A percentile compares a stretch with the other conserved stretches of the same genome.
These are phyloP conservation scores for Rhododendron vialii DNA, from an alignment of 148 eudicot genomes.

Conservation along the genomic window DNA sequence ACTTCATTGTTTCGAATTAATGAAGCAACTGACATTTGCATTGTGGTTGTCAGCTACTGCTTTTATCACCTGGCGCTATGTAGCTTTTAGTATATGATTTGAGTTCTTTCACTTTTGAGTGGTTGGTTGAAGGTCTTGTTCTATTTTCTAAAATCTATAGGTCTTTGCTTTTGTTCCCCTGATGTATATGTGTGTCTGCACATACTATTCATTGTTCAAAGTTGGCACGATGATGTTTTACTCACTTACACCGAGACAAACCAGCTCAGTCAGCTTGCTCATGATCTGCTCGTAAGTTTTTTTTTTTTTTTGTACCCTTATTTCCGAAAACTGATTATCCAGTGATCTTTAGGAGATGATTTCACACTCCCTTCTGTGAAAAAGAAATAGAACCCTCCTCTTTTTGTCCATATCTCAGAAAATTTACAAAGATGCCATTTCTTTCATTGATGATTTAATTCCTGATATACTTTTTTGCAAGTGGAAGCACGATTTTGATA, in stretches of 20 bases:
- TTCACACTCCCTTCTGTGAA: background rate
- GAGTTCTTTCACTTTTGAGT: background rate
- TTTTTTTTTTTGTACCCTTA: background rate
- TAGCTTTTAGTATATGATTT: background rate
- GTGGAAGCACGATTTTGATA: background rate
- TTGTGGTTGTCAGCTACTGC: background rate
- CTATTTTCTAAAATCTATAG: slow-evolving; percentile 27
- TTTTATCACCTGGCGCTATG: background rate
- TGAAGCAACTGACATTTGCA: background rate
- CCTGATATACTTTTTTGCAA: background rate
- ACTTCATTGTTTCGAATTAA: background rate
- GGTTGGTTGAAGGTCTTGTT: background rate
- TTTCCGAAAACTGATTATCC: background rate
- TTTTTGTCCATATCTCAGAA: background rate
- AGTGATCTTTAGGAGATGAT: background rate
- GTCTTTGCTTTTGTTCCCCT: slow-evolving; percentile 76
- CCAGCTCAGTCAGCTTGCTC: slow-evolving; percentile 92
- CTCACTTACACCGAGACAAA: slow-evolving; percentile 85
- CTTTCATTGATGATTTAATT: background rate
- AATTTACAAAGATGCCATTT: background rate
- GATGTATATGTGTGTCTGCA: slow-evolving; percentile 94
- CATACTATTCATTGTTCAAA: slow-evolving; percentile 88
- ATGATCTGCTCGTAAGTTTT: slow-evolving; percentile 88
- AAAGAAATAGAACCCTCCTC: background rate
- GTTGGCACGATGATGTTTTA: slow-evolving; percentile 82